Base-by-base conservation (phyloP, 179 eudicot genomes). In the Gypsophila paniculata region DNA sequence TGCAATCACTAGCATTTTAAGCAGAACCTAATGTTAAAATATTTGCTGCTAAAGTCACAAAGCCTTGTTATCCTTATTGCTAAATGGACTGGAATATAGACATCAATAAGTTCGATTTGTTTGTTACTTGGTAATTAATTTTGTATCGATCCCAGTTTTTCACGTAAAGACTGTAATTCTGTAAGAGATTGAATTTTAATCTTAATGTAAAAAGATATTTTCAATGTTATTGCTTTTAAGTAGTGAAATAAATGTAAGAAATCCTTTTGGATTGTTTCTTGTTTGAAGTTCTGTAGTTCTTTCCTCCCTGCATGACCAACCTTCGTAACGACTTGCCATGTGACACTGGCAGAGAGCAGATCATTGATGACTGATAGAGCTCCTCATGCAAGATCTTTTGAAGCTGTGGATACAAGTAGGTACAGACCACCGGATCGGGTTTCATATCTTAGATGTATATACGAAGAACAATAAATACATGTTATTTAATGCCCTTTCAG, bases 351-450 rank as follows among this genome's bases (percentile, higher is more conserved):
- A 70, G 76, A 76, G 57, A 62, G 51, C 78, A 63, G 63, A 17
- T 85, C 83, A 74, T 74, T 73, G 70, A 25, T 72, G 65, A 23
- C 75, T 59, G 73, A 79, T 36, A 78, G 79, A 78, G 74, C 72
- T 72, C 59, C 76, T 74, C 38, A 76, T 25, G 63, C 21, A 23
- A 87, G 74, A 36, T 75, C 76, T 67, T 49, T 52, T 77, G 79
- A 79, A 76, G 64, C 66, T 62, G 70, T 70, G 58, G 79, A 62
- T 68, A 34, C 76, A 79, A 68, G 82, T 79, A 68, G 21, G 82
- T 72, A 32, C 38, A 57, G 29, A 34, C 34, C 58, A 32, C 21
- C 29, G 68, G 18, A 25, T 54, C n/a, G 22, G 21, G 38, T 55
- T 42, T 72, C 55, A 29, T 42, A 32, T 69, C 22, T 62, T 71